Conservation (phyloP, 257 asterid genomes). For the Rhazya stricta region DNA sequence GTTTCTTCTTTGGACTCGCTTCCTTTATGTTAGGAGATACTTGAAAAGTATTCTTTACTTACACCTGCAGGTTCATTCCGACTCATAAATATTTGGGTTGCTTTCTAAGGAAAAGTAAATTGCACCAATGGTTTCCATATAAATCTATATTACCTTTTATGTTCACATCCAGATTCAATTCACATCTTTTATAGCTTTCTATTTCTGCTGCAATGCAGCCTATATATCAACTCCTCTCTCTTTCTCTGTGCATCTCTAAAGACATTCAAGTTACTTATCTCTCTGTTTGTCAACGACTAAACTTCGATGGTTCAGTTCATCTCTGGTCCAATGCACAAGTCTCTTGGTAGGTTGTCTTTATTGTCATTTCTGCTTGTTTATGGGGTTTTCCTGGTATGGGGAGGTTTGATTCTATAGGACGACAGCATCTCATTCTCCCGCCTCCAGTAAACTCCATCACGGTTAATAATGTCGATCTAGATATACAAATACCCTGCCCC, state of each 20-base stretch:
- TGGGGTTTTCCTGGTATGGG: too few relatives aligned
- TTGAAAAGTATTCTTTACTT: background rate
- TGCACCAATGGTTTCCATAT: background rate
- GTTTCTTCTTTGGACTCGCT: background rate
- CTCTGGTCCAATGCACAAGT: background rate
- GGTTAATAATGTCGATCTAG: too few relatives aligned
- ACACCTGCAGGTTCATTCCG: background rate
- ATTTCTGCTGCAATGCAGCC: background rate
- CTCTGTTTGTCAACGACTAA: background rate
- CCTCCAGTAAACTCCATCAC: too few relatives aligned
- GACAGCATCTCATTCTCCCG: too few relatives aligned
- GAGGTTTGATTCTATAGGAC: too few relatives aligned
- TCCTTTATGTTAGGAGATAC: too few relatives aligned
- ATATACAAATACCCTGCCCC: too few relatives aligned
- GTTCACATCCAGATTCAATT: background rate
- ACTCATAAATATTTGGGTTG: background rate
- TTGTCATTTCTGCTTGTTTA: background rate
- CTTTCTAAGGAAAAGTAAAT: background rate
- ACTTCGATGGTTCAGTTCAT: background rate
- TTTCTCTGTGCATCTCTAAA: background rate
- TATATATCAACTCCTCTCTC: background rate
- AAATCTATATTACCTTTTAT: background rate
- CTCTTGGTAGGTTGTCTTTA: background rate
- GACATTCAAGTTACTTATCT: too few relatives aligned
- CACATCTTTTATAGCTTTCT: background rate